Evolutionary conservation across 1,139 yeast genomes (phyloP).

Genomic region (Debaryomycetaceae sp.): DNA sequence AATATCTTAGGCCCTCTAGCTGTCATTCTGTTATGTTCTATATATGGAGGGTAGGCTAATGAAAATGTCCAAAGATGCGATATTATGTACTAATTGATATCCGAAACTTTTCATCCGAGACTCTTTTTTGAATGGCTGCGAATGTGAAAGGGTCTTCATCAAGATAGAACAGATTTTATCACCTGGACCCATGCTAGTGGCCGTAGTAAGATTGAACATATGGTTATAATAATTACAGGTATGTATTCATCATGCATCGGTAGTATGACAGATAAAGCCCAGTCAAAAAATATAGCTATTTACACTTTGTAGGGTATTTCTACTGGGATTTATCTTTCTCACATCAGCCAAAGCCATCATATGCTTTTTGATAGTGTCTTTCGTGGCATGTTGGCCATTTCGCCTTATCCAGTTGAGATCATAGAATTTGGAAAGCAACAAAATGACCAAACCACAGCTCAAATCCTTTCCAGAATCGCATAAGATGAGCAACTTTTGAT

Average conservation of each 20-base stretch:
- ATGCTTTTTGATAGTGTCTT: conserved; percentile 55
- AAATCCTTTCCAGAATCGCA: conserved; percentile 69
- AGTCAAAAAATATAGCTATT: conserved; percentile 34
- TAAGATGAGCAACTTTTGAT: conserved; percentile 32
- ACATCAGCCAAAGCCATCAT: conserved; percentile 46
- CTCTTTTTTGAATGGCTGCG: too few relatives aligned
- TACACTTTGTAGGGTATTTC: conserved; percentile 70
- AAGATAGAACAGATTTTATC: too few relatives aligned
- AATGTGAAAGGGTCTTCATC: too few relatives aligned
- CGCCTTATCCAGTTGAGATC: conserved; percentile 37
- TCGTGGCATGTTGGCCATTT: conserved; percentile 28
- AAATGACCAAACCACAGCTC: conserved; percentile 57
- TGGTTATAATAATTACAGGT: too few relatives aligned
- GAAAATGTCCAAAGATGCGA: neutral
- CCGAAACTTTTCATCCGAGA: neutral
- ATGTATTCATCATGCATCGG: too few relatives aligned
- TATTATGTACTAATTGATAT: neutral
- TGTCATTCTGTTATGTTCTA: neutral
- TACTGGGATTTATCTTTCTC: conserved; percentile 63
- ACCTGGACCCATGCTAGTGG: too few relatives aligned
- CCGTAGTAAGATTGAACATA: too few relatives aligned
- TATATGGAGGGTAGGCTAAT: too few relatives aligned
- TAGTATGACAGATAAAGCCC: neutral
- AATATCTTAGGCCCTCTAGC: conserved; percentile 14
- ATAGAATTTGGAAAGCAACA: conserved; percentile 46